phyloP scores from a whole-genome alignment of 169 alveolate genomes.

The Amoebophrya sp. region DNA sequence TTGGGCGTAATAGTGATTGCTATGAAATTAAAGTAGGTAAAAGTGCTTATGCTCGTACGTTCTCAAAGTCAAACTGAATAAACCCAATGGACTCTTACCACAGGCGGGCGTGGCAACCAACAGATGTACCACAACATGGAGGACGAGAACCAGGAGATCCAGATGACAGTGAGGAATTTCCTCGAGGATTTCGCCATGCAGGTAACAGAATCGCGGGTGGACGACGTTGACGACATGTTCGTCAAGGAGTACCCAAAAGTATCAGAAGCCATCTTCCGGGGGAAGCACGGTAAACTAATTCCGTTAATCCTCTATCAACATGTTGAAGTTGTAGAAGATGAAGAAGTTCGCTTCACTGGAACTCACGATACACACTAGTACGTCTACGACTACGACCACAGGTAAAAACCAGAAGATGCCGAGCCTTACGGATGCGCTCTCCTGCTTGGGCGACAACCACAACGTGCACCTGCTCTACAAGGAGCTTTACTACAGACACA shows the following conservation, averaged over 20 bases:
- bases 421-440: not conserved
- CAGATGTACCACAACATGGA: too few relatives aligned
- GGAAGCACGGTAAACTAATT: not conserved
- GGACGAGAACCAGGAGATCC: not conserved
- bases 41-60: too few relatives aligned
- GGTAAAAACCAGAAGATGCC: not conserved
- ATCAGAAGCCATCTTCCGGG: not conserved
- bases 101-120: too few relatives aligned
- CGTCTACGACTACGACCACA: not conserved
- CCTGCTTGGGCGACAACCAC: not conserved
- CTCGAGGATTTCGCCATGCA: not conserved
- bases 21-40: too few relatives aligned
- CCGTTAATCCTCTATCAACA: not conserved
- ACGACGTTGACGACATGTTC: not conserved
- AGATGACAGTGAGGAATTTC: not conserved
- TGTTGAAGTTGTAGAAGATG: not conserved
- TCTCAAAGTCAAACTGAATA: too few relatives aligned
- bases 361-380: too few relatives aligned
- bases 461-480: not conserved
- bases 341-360: not conserved
- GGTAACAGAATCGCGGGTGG: not conserved
- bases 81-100: too few relatives aligned
- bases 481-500: not conserved
- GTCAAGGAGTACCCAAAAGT: not conserved
- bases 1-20: too few relatives aligned